Evolutionary conservation across 202 grass and related monocot genomes (phyloP), one percentile per base, ranked within the genome.

Genomic region (Eragrostis tef): DNA sequence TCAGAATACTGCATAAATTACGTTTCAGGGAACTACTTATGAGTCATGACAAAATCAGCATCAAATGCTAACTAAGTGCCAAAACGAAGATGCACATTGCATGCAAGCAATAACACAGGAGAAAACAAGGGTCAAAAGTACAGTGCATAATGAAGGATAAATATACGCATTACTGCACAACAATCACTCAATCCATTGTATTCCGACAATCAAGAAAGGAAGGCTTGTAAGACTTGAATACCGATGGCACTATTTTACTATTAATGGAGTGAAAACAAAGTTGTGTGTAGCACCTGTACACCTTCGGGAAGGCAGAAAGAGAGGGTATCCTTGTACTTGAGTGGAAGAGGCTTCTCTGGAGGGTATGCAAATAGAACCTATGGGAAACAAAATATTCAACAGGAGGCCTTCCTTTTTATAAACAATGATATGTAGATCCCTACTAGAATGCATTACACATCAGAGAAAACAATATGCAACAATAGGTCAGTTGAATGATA

Each of bases 331-430:
- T 96, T 96, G 85, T 92, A 99, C 78, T 99, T 99, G 45, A 96
- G 89, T 27, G 96, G 96, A 52, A 99, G 85, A 89, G 85, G 83
- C 70, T 87, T 99, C 63, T 93, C 91, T 31, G 90, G 91, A 78
- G 96, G 96, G 79, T 99, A 99, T 59, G 93, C 89, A 82, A 99
- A 99, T 75, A 99, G 96, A 80, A 99, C 87, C 96, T 96, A 80
- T 1, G 50, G 88, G 16, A 77, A 84, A 62, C 4, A 79, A 69
- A 88, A 73, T 45, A 77, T 57, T 79, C 50, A 81, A 48, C 19
- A 83, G 15, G 64, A 36, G 53, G 57, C 43, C 14, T 31, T 44
- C 22, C 45, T 70, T 62, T 65, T 16, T 0, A 75, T 52, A 74
- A 74, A 42, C 46, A n/a, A 47, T 10, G 22, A 15, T 17, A 64